These are phyloP conservation scores for Prunus davidiana DNA, from an alignment of 306 rosid species.

Conservation along the genomic window DNA sequence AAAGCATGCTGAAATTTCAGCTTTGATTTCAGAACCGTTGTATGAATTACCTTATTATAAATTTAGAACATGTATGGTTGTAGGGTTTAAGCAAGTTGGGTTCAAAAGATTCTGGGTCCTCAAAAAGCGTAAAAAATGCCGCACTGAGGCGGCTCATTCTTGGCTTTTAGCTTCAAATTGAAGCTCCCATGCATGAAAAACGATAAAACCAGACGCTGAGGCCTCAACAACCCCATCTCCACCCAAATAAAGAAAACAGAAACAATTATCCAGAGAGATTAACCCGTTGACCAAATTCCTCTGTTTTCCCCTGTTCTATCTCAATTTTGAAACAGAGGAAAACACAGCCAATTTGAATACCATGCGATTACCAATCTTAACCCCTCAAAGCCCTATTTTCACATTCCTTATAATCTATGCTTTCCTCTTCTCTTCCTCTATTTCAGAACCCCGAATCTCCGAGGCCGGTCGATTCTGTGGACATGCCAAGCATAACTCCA, in stretches of 20 bases:
- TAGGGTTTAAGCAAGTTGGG: background rate
- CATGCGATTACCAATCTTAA: constrained; percentile 23
- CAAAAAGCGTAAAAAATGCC: background rate
- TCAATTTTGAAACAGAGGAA: background rate
- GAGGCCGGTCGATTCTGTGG: constrained; percentile 34
- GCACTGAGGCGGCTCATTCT: background rate
- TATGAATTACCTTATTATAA: background rate
- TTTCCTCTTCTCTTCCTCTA: constrained; percentile 2
- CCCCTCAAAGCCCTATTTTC: background rate
- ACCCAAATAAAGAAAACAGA: too few species aligned
- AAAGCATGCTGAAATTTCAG: background rate
- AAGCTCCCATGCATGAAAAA: background rate
- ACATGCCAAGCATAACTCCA: background rate
- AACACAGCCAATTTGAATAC: background rate
- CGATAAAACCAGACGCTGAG: background rate
- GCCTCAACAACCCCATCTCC: background rate
- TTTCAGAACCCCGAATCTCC: background rate
- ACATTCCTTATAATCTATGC: background rate
- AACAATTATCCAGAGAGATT: background rate
- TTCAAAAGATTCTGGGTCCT: background rate
- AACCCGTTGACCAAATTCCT: background rate
- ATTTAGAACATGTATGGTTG: background rate
- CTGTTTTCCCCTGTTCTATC: background rate
- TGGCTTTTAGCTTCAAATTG: background rate
- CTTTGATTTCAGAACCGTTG: background rate